Percentiles rank a stretch among this genome's conserved stretches.
These are phyloP conservation scores for Cladophialophora bantiana DNA, from an alignment of 2,329 filamentous ascomycete species.

Conservation along the genomic window DNA sequence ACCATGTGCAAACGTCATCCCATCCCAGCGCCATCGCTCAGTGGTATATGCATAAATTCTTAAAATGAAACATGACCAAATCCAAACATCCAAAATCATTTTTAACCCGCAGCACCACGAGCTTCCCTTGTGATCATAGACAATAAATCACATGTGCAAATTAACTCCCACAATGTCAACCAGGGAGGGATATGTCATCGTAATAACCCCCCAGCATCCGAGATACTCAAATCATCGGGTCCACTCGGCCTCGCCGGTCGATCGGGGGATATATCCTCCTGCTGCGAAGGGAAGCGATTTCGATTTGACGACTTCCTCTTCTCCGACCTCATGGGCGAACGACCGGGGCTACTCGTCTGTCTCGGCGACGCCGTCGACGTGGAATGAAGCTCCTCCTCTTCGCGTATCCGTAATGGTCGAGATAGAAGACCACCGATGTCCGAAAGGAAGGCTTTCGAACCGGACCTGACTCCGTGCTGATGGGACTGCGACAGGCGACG, in stretches of 20 bases:
- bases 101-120: neutral
- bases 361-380: conserved; percentile 18
- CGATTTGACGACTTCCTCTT: conserved; percentile 26
- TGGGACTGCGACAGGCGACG: conserved; percentile 22
- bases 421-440: conserved; percentile 41
- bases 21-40: conserved; percentile 38
- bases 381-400: conserved; percentile 30
- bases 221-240: conserved; percentile 47
- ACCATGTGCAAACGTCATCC: neutral
- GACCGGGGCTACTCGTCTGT: conserved; percentile 26
- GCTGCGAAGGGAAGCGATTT: conserved; percentile 39
- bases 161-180: neutral
- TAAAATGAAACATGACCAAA: neutral
- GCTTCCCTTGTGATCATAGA: neutral
- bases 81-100: conserved; percentile 7
- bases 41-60: conserved; percentile 22
- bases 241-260: conserved; percentile 59
- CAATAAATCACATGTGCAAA: conserved; percentile 7
- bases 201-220: conserved; percentile 41
- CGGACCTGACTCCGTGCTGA: conserved; percentile 25
- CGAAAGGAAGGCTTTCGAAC: conserved; percentile 38
- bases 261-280: conserved; percentile 47
- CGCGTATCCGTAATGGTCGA: conserved; percentile 30
- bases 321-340: conserved; percentile 28
- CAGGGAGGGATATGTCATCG: conserved; percentile 23